Conservation (phyloP, 2,329 filamentous ascomycete genomes). For the Arthrobotrys sphaeroides region DNA sequence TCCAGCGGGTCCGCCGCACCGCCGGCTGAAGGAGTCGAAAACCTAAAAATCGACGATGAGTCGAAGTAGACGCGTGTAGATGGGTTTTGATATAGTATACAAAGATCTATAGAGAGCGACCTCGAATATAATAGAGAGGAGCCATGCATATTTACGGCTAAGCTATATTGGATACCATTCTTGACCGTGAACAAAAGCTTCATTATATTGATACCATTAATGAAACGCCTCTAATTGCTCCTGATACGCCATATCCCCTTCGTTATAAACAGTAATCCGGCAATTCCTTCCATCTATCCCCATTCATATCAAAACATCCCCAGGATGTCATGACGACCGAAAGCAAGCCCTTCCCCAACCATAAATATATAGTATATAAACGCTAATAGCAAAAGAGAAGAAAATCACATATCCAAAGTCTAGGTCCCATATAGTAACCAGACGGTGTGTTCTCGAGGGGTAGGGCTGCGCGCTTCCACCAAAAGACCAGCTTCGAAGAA, state of each 20-base stretch:
- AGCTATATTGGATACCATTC: not conserved
- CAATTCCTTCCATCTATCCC: not conserved
- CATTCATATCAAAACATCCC: not conserved
- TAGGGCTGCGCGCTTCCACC: not conserved
- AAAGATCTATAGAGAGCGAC: not conserved
- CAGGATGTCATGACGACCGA: not conserved
- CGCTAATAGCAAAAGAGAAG: not conserved
- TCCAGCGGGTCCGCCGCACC: conserved; percentile 23
- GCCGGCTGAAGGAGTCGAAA: conserved; percentile 25
- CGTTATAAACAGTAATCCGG: not conserved
- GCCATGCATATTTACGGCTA: not conserved
- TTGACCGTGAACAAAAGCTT: not conserved
- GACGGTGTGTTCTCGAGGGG: not conserved
- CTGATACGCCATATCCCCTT: not conserved
- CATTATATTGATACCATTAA: not conserved
- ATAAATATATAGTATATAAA: too few species aligned
- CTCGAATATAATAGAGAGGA: not conserved
- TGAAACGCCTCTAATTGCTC: not conserved
- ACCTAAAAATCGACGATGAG: conserved; percentile 36
- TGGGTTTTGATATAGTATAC: not conserved
- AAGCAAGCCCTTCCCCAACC: not conserved
- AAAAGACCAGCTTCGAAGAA: not conserved
- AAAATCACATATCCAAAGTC: not conserved
- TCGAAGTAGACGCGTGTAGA: conserved; percentile 16
- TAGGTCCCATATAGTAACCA: not conserved